phyloP scores from a whole-genome alignment of 768 basidiomycete genomes.

The Termitomyces bulborhizus region DNA sequence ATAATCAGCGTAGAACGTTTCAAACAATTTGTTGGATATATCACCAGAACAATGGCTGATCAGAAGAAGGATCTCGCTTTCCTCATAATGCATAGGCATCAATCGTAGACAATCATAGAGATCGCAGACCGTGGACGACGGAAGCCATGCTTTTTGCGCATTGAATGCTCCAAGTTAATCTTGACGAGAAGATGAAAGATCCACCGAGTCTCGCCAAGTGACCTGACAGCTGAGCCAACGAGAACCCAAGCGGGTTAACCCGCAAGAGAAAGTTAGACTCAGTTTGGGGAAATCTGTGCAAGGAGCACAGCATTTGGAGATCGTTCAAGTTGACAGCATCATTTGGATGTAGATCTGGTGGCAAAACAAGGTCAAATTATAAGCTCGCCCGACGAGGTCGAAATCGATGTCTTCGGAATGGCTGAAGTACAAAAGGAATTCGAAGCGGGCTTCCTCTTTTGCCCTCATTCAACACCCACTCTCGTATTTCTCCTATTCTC shows the following conservation, averaged over 20 bases:
- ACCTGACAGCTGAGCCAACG: not conserved
- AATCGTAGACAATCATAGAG: slow-evolving; percentile 3
- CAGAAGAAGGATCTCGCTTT: not conserved
- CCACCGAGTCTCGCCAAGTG: not conserved
- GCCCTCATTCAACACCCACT: not conserved
- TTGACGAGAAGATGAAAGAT: not conserved
- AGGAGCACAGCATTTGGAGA: slow-evolving; percentile 8
- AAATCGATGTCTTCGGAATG: slow-evolving; percentile 28
- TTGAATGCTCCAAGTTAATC: not conserved
- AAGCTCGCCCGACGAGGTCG: slow-evolving; percentile 24
- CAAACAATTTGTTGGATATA: not conserved
- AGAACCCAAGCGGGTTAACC: slow-evolving; percentile 1
- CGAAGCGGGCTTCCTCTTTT: too few species aligned
- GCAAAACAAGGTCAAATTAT: slow-evolving; percentile 13
- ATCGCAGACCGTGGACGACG: slow-evolving; percentile 4
- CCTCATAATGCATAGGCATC: not conserved
- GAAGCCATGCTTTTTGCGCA: not conserved
- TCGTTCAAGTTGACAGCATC: slow-evolving; percentile 14
- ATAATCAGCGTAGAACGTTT: slow-evolving; percentile 4
- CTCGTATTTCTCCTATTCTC: not conserved
- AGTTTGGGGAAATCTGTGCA: slow-evolving; percentile 6
- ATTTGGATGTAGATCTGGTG: slow-evolving; percentile 11
- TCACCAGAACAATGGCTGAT: not conserved
- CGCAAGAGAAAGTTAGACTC: not conserved
- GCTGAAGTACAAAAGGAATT: slow-evolving; percentile 6